Conservation (phyloP, 1,284 basidiomycete species). For the Agroathelia rolfsii region DNA sequence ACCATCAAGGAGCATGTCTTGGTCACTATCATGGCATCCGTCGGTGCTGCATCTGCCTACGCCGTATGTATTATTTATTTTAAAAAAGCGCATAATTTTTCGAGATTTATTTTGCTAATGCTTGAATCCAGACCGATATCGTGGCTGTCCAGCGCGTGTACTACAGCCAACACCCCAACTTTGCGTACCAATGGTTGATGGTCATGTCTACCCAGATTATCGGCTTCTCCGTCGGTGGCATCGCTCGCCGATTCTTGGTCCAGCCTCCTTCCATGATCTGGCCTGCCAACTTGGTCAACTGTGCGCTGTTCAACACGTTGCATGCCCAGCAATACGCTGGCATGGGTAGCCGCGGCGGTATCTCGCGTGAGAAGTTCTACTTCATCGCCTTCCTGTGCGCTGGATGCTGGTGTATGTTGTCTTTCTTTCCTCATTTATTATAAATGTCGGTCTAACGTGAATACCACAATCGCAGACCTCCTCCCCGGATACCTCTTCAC, state of each 20-base stretch:
- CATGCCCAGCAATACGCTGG: constrained; percentile 57
- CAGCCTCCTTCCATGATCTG: constrained; percentile 91
- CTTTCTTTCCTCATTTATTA: neutral
- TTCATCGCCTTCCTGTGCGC: constrained; percentile 48
- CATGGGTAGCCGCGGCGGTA: constrained; percentile 51
- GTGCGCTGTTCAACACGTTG: constrained; percentile 76
- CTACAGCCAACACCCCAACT: constrained; percentile 30
- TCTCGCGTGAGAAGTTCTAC: constrained; percentile 75
- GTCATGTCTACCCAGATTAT: constrained; percentile 81
- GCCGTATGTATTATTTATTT: constrained; percentile 19
- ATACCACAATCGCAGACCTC: constrained; percentile 29
- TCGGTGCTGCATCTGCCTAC: constrained; percentile 26
- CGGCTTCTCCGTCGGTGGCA: constrained; percentile 83
- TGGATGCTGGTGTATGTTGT: constrained; percentile 47
- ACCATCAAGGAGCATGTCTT: constrained; percentile 31
- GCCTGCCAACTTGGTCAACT: constrained; percentile 77
- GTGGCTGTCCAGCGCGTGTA: constrained; percentile 66
- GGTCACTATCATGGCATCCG: constrained; percentile 48
- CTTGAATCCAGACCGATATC: constrained; percentile 52
- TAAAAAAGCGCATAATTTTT: too few relatives aligned
- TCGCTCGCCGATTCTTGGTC: constrained; percentile 69
- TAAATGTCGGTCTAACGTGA: constrained; percentile 11
- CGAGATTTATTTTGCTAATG: too few relatives aligned
- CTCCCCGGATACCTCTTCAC: constrained; percentile 60
- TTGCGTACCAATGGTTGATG: constrained; percentile 63